Conservation (phyloP, 768 basidiomycete species). For the Suillus subalutaceus region DNA sequence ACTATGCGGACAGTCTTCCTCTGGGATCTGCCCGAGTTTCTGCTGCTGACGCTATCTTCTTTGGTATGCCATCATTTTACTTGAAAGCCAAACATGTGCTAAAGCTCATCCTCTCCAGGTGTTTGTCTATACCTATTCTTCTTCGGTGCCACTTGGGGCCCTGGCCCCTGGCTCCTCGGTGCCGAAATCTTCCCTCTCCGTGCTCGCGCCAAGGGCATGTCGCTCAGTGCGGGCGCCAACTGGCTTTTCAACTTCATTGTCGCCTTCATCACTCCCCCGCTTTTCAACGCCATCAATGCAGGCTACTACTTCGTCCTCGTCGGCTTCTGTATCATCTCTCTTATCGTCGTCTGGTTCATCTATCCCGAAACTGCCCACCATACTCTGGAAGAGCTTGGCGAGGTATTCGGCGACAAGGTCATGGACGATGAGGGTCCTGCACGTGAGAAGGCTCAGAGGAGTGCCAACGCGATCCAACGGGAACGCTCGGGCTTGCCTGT, state of each 20-base stretch:
- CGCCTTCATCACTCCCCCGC: slow-evolving; percentile 57
- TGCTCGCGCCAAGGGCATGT: slow-evolving; percentile 42
- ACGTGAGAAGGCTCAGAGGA: slow-evolving; percentile 20
- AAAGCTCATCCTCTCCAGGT: slow-evolving; percentile 20
- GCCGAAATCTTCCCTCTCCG: slow-evolving; percentile 53
- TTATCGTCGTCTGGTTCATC: slow-evolving; percentile 47
- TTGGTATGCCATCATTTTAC: slow-evolving; percentile 24
- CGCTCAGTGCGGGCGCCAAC: slow-evolving; percentile 37
- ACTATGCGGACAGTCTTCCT: slow-evolving; percentile 42
- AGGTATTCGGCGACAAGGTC: slow-evolving; percentile 47
- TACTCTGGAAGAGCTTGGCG: slow-evolving; percentile 53
- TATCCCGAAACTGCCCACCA: slow-evolving; percentile 52
- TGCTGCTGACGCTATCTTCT: slow-evolving; percentile 41
- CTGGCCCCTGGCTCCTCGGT: slow-evolving; percentile 54
- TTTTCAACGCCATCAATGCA: slow-evolving; percentile 52
- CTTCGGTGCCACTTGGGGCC: slow-evolving; percentile 60
- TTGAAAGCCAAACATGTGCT: slow-evolving; percentile 17
- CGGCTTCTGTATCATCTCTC: slow-evolving; percentile 47
- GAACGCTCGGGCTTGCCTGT: slow-evolving; percentile 19
- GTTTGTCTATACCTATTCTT: slow-evolving; percentile 64
- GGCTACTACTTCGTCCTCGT: slow-evolving; percentile 56
- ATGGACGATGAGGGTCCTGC: slow-evolving; percentile 26
- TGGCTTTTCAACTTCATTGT: slow-evolving; percentile 42
- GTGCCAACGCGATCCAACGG: slow-evolving; percentile 15
- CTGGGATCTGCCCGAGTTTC: slow-evolving; percentile 32